A percentile compares a stretch with the other conserved stretches of the same genome.
These are phyloP conservation scores for Termitomyces bulborhizus DNA, from an alignment of 768 basidiomycete species.

Conservation along the genomic window DNA sequence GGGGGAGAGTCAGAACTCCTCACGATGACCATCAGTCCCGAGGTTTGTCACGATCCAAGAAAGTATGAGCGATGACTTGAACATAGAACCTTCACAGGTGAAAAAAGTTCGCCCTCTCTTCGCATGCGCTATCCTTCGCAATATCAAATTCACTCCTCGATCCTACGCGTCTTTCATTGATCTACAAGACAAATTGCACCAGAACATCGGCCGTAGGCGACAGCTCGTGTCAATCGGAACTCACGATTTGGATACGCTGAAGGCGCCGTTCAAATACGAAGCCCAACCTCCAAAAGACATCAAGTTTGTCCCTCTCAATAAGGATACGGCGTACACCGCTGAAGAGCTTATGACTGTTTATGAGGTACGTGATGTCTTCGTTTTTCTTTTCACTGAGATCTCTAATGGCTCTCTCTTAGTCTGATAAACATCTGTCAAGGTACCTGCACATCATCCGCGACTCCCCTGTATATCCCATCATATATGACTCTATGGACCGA, in stretches of 20 bases:
- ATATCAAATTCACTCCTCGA: conserved; percentile 79
- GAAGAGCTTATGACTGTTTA: conserved; percentile 91
- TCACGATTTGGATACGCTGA: conserved; percentile 89
- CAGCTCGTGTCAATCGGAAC: conserved; percentile 96
- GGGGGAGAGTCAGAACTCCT: conserved; percentile 62
- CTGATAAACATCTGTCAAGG: conserved; percentile 83
- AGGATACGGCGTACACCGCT: conserved; percentile 73
- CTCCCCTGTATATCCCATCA: conserved; percentile 95
- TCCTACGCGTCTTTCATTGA: conserved; percentile 98
- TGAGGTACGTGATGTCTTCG: conserved; percentile 53
- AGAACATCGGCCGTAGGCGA: conserved; percentile 87
- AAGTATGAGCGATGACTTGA: background rate
- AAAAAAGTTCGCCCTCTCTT: conserved; percentile 84
- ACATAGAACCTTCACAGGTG: conserved; percentile 39
- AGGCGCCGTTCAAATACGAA: conserved; percentile 84
- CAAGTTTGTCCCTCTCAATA: conserved; percentile 85
- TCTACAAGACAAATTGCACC: conserved; percentile 97
- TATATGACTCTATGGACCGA: conserved; percentile 83
- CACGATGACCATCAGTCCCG: conserved; percentile 62
- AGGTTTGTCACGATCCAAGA: conserved; percentile 40
- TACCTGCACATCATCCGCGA: conserved; percentile 93
- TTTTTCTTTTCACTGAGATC: background rate
- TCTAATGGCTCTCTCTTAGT: conserved; percentile 36
- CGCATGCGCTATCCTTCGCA: conserved; percentile 85
- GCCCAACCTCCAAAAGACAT: conserved; percentile 80